These are phyloP conservation scores for Nigrospora sphaerica DNA, from an alignment of 2,329 filamentous ascomycete species.

Conservation along the genomic window DNA sequence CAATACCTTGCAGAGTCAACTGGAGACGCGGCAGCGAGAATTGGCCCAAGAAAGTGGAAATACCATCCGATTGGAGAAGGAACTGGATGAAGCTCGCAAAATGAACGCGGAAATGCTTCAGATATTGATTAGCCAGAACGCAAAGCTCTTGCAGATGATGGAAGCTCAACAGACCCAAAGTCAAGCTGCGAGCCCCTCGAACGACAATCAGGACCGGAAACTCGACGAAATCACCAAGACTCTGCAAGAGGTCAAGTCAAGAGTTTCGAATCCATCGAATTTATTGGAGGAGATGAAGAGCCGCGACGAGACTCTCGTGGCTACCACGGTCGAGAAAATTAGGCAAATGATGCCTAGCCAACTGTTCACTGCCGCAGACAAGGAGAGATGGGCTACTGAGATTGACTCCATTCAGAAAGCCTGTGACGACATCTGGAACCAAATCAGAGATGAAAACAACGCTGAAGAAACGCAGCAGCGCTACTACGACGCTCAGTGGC, in stretches of 20 bases:
- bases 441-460: neutral
- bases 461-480: neutral
- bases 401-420: neutral
- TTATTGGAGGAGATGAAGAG: neutral
- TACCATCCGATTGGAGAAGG: neutral
- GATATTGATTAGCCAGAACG: constrained; percentile 1
- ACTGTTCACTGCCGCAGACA: neutral
- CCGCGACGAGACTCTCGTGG: neutral
- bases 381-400: neutral
- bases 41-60: neutral
- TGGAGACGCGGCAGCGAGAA: constrained; percentile 2
- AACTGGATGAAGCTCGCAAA: constrained; percentile 1
- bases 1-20: neutral
- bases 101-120: neutral
- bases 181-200: neutral
- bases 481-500: neutral
- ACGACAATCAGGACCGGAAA: neutral
- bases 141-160: constrained; percentile 2
- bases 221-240: neutral
- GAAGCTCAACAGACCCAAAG: neutral
- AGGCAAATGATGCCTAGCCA: neutral
- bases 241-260: neutral
- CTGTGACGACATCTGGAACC: constrained; percentile 1
- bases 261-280: neutral
- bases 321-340: neutral